Conservation (phyloP, 2,329 filamentous ascomycete genomes). For the Diplocarpon mali region DNA sequence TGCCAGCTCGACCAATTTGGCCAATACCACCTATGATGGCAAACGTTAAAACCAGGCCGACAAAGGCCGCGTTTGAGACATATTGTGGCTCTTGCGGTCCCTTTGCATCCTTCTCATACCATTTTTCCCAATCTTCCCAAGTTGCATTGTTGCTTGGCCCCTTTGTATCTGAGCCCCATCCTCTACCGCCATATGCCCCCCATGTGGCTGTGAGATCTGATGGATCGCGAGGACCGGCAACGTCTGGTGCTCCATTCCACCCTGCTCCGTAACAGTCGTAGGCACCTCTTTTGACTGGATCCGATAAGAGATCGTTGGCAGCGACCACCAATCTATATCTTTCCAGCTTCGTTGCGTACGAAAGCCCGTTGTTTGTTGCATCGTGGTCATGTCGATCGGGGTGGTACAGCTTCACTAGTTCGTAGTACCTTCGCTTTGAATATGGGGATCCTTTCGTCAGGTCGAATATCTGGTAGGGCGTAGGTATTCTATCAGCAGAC, state of each 20-base stretch:
- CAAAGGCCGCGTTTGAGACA: constrained; percentile 72
- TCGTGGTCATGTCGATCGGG: constrained; percentile 53
- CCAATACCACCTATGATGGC: constrained; percentile 59
- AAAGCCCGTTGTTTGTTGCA: constrained; percentile 34
- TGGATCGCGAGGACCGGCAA: constrained; percentile 20
- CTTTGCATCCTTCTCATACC: constrained; percentile 45
- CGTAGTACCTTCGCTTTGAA: constrained; percentile 73
- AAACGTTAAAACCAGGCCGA: constrained; percentile 57
- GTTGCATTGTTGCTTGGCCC: constrained; percentile 66
- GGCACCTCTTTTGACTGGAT: constrained; percentile 63
- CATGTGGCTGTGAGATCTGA: constrained; percentile 22
- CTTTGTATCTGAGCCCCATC: constrained; percentile 20
- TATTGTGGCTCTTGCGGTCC: constrained; percentile 44
- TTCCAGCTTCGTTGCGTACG: constrained; percentile 60
- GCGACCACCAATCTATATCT: constrained; percentile 82
- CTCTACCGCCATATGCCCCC: constrained; percentile 11
- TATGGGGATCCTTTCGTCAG: constrained; percentile 54
- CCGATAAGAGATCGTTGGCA: constrained; percentile 78
- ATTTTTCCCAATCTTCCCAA: constrained; percentile 95
- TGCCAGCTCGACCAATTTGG: constrained; percentile 60
- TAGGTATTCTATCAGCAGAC: constrained; percentile 30
- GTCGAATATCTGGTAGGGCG: constrained; percentile 81
- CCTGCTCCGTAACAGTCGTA: constrained; percentile 78
- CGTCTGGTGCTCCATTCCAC: constrained; percentile 48
- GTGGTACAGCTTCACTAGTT: constrained; percentile 92